Conservation (phyloP, 305 asterid species). For the Fraxinus nigra region DNA sequence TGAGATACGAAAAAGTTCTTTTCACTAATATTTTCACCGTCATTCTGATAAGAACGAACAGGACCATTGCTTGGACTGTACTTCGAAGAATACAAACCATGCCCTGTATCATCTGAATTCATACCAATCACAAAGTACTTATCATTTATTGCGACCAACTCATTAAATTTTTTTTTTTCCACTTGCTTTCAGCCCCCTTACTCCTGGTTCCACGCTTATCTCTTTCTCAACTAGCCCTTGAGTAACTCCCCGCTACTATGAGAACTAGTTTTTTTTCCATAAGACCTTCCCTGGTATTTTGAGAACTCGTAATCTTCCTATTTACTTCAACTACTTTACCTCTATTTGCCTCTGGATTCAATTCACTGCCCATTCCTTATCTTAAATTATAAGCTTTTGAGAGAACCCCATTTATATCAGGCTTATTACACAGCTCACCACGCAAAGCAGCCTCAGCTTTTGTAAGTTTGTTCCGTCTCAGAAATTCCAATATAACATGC, state of each 20-base stretch:
- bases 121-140: conserved; percentile 52
- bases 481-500: conserved; percentile 70
- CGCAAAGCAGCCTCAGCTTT: conserved; percentile 85
- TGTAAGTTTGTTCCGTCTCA: conserved; percentile 65
- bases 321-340: conserved; percentile 34
- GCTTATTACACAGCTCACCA: conserved; percentile 62
- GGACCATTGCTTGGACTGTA: conserved; percentile 46
- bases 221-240: conserved; percentile 83
- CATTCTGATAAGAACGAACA: conserved; percentile 43
- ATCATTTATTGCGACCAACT: conserved; percentile 49
- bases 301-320: conserved; percentile 26
- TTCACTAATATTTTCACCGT: conserved; percentile 30
- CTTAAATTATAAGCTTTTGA: conserved; percentile 57
- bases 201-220: conserved; percentile 59
- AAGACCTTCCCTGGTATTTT: conserved; percentile 33
- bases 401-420: conserved; percentile 55
- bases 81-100: conserved; percentile 61
- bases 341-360: conserved; percentile 47
- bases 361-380: conserved; percentile 41
- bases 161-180: conserved; percentile 45
- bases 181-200: conserved; percentile 54
- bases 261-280: conserved; percentile 34
- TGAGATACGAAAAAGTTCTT: conserved; percentile 50
- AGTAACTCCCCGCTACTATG: conserved; percentile 39
- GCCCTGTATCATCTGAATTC: conserved; percentile 54